phyloP scores from a whole-genome alignment of 2,329 filamentous ascomycete species.

The Talaromyces sp. region DNA sequence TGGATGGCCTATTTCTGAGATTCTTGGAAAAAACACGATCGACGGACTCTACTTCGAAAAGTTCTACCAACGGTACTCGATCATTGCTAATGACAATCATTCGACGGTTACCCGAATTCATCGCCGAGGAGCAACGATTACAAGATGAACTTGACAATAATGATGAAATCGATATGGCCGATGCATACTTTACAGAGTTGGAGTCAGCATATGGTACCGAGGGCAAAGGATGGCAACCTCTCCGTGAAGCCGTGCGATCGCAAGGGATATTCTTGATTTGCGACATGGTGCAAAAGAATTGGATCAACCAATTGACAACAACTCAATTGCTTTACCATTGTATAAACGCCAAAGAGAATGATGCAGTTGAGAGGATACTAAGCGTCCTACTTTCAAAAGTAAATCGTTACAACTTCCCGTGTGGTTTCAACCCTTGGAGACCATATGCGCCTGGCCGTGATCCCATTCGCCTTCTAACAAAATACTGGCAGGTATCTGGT shows the following conservation, averaged over 20 bases:
- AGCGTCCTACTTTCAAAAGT: conserved; percentile 34
- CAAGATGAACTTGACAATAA: conserved; percentile 36
- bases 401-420: conserved; percentile 31
- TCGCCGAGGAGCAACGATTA: conserved; percentile 37
- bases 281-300: conserved; percentile 36
- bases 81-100: conserved; percentile 40
- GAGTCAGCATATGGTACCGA: conserved; percentile 39
- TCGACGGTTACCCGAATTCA: conserved; percentile 40
- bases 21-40: conserved; percentile 38
- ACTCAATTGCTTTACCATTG: conserved; percentile 37
- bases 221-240: conserved; percentile 40
- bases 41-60: conserved; percentile 6
- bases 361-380: conserved; percentile 38
- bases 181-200: conserved; percentile 44
- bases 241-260: conserved; percentile 42
- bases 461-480: conserved; percentile 33
- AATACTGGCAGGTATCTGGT: conserved; percentile 27
- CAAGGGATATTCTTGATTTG: conserved; percentile 42
- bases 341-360: conserved; percentile 32
- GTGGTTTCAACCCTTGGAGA: conserved; percentile 27
- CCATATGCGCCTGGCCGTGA: conserved; percentile 26
- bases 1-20: conserved; percentile 38
- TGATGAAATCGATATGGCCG: conserved; percentile 40
- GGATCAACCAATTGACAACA: conserved; percentile 35
- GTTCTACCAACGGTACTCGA: conserved; percentile 28